Evolutionary conservation across 2,329 filamentous ascomycete species (phyloP).

Genomic region (Falciphora oryzae): DNA sequence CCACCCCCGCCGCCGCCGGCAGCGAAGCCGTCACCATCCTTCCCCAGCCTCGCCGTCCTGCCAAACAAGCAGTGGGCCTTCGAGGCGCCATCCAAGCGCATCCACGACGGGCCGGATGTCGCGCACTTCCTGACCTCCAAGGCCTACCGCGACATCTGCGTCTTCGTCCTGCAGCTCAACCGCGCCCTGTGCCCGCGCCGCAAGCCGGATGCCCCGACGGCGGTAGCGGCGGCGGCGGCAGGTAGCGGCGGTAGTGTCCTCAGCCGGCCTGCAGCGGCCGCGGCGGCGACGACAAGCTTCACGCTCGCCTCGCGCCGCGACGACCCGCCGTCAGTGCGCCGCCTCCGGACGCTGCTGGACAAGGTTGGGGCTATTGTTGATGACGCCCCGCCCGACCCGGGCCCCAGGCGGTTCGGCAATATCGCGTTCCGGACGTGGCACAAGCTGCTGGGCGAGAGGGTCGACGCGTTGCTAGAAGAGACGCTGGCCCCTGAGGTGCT

Average conservation of each 20-base stretch:
- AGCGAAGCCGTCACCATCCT: conserved; percentile 7
- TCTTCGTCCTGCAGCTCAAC: conserved; percentile 87
- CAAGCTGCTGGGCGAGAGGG: conserved; percentile 56
- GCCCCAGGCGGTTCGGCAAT: conserved; percentile 88
- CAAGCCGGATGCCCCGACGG: conserved; percentile 17
- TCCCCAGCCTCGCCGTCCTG: conserved; percentile 40
- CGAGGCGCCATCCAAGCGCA: conserved; percentile 66
- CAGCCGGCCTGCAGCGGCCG: conserved; percentile 2
- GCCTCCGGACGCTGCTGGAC: conserved; percentile 60
- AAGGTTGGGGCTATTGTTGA: conserved; percentile 63
- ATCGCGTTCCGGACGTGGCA: conserved; percentile 84
- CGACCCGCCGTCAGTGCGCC: conserved; percentile 52
- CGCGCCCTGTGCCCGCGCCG: conserved; percentile 73
- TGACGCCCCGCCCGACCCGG: conserved; percentile 76
- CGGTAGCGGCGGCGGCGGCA: background rate
- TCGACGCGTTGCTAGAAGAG: conserved; percentile 49
- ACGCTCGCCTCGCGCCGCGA: conserved; percentile 34
- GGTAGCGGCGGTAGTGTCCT: conserved; percentile 16
- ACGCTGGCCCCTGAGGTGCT: conserved; percentile 41
- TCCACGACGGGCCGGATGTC: conserved; percentile 81
- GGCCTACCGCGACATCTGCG: conserved; percentile 82
- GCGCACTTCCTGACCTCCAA: conserved; percentile 70
- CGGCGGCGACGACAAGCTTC: conserved; percentile 39
- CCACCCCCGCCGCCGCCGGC: conserved; percentile 5
- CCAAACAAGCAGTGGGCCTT: conserved; percentile 52